Evolutionary conservation across 2,329 filamentous ascomycete genomes (phyloP).

Genomic region (Sphaerulina populicola): DNA sequence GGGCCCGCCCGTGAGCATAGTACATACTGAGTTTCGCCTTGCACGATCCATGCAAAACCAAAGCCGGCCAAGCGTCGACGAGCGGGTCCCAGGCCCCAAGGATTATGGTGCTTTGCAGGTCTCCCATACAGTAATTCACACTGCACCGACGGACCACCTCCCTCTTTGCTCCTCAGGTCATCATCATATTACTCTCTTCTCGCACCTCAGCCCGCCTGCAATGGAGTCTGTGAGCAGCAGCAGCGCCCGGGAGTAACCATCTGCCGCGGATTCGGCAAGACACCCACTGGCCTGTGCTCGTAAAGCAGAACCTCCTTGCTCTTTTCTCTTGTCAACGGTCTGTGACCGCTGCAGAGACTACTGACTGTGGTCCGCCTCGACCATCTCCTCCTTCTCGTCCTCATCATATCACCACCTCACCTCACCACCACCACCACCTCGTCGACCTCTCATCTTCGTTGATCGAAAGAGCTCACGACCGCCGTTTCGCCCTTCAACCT

Average conservation of each 20-base stretch:
- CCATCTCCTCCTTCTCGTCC: constrained; percentile 1
- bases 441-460: constrained; percentile 38
- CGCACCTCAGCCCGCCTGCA: constrained; percentile 11
- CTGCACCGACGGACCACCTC: neutral
- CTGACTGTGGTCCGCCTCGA: constrained; percentile 22
- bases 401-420: constrained; percentile 4
- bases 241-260: constrained; percentile 12
- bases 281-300: constrained; percentile 7
- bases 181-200: constrained; percentile 3
- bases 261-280: constrained; percentile 20
- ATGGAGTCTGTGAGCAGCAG: constrained; percentile 19
- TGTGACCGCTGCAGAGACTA: constrained; percentile 19
- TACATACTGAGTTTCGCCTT: constrained; percentile 5
- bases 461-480: constrained; percentile 33
- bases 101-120: neutral
- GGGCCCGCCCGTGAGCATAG: constrained; percentile 3
- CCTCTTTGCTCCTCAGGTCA: neutral
- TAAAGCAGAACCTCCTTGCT: neutral
- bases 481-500: constrained; percentile 7
- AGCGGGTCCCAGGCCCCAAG: neutral
- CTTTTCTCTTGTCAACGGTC: constrained; percentile 3
- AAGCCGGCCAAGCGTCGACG: constrained; percentile 4
- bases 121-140: neutral
- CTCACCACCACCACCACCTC: constrained; percentile 10
- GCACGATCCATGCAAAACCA: neutral